These are phyloP conservation scores for Esteya vermicola DNA, from an alignment of 2,329 filamentous ascomycete genomes.

Conservation along the genomic window DNA sequence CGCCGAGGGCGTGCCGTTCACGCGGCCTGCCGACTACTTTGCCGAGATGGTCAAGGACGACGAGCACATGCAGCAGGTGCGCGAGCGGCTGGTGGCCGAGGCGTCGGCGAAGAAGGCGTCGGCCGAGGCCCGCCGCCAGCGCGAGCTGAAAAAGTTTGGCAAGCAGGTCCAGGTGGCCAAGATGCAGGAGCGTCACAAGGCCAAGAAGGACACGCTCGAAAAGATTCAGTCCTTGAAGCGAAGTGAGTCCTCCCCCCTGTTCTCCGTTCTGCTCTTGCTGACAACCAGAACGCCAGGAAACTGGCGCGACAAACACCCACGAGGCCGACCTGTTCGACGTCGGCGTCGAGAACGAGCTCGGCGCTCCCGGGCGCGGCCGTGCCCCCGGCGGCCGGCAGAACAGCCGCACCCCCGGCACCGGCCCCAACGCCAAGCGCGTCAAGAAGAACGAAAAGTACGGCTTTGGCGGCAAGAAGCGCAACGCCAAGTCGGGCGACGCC, in stretches of 20 bases:
- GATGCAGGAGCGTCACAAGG: conserved; percentile 84
- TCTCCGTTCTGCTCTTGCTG: not conserved
- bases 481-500: conserved; percentile 82
- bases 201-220: conserved; percentile 83
- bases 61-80: conserved; percentile 95
- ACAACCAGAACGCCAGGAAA: conserved; percentile 64
- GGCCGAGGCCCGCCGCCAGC: conserved; percentile 77
- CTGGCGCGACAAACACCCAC: conserved; percentile 47
- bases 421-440: conserved; percentile 57
- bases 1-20: conserved; percentile 73
- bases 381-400: conserved; percentile 13
- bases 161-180: conserved; percentile 97
- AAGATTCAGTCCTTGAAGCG: conserved; percentile 93
- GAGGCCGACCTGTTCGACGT: conserved; percentile 89
- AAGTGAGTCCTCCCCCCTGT: conserved; percentile 52
- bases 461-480: conserved; percentile 89
- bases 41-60: conserved; percentile 99
- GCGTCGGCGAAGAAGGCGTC: conserved; percentile 86
- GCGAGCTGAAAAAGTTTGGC: conserved; percentile 97
- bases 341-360: conserved; percentile 56
- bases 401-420: conserved; percentile 16
- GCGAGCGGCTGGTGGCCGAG: conserved; percentile 82
- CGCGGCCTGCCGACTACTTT: conserved; percentile 86
- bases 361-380: conserved; percentile 20
- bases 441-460: conserved; percentile 95